Percentiles rank a stretch among this genome's conserved stretches.
Evolutionary conservation across 2,329 filamentous ascomycete genomes (phyloP).

Genomic region (Trichoderma atroviride): DNA sequence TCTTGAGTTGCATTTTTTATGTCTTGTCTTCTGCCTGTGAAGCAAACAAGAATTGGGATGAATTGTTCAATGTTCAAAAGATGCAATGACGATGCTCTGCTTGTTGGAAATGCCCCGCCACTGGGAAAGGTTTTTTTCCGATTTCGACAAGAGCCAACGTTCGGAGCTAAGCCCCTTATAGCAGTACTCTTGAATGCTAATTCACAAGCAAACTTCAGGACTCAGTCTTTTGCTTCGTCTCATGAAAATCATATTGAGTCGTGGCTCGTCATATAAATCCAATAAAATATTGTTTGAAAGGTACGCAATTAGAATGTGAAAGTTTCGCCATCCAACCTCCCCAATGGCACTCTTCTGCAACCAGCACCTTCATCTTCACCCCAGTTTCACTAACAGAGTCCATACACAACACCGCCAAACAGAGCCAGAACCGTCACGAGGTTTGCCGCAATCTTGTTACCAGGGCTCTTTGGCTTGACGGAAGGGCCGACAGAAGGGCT

Average conservation of each 20-base stretch:
- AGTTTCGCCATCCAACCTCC: not conserved
- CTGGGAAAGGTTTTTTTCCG: conserved; percentile 6
- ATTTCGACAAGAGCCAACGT: not conserved
- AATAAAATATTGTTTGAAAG: not conserved
- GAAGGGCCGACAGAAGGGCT: not conserved
- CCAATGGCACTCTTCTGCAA: not conserved
- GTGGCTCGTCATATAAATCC: not conserved
- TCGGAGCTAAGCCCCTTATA: conserved; percentile 4
- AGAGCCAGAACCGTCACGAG: not conserved
- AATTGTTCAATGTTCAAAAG: not conserved
- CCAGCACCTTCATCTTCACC: not conserved
- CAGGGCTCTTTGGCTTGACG: not conserved
- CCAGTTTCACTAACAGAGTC: not conserved
- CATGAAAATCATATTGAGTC: not conserved
- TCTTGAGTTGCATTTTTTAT: conserved; percentile 41
- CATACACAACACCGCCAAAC: conserved; percentile 3
- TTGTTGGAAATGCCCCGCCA: conserved; percentile 4
- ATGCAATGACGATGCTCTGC: conserved; percentile 5
- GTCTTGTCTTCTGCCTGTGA: not conserved
- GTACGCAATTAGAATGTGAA: not conserved
- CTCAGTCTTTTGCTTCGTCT: not conserved
- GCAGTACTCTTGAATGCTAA: not conserved
- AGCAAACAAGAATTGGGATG: not conserved
- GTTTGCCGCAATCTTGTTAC: not conserved
- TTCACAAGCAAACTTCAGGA: not conserved